Evolutionary conservation across 805 yeast species (phyloP).

Genomic region (Cephaloascus albidus): DNA sequence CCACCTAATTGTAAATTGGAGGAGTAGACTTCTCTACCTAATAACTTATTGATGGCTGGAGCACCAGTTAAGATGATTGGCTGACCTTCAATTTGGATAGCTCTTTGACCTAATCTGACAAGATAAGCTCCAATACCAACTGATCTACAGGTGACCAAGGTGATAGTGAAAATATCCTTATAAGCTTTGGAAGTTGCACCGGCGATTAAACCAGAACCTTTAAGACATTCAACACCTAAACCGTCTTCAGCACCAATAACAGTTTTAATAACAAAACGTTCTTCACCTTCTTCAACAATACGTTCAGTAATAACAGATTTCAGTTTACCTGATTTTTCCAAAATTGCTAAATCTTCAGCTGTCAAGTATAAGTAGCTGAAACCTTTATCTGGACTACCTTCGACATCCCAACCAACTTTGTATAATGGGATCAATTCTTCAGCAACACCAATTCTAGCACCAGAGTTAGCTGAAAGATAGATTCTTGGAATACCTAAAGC

Average conservation of each 20-base stretch:
- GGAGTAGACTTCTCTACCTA: conserved; percentile 95
- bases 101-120: conserved; percentile 97
- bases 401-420: conserved; percentile 89
- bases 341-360: conserved; percentile 47
- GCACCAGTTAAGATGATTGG: conserved; percentile 99
- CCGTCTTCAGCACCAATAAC: conserved; percentile 94
- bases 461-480: conserved; percentile 95
- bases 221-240: conserved; percentile 95
- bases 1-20: conserved; percentile 98
- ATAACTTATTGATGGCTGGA: conserved; percentile 92
- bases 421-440: conserved; percentile 87
- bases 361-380: conserved; percentile 82
- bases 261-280: conserved; percentile 70
- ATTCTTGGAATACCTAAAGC: conserved; percentile 89
- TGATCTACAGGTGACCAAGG: conserved; percentile 98
- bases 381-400: conserved; percentile 69
- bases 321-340: conserved; percentile 52
- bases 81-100: conserved; percentile 97
- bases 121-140: conserved; percentile 99
- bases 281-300: conserved; percentile 77
- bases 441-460: conserved; percentile 98
- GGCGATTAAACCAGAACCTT: conserved; percentile 97
- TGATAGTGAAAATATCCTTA: conserved; percentile 93
- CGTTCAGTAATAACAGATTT: conserved; percentile 66
- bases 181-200: conserved; percentile 98